These are phyloP conservation scores for Leccinum arenicola DNA, from an alignment of 768 basidiomycete genomes.

Conservation along the genomic window DNA sequence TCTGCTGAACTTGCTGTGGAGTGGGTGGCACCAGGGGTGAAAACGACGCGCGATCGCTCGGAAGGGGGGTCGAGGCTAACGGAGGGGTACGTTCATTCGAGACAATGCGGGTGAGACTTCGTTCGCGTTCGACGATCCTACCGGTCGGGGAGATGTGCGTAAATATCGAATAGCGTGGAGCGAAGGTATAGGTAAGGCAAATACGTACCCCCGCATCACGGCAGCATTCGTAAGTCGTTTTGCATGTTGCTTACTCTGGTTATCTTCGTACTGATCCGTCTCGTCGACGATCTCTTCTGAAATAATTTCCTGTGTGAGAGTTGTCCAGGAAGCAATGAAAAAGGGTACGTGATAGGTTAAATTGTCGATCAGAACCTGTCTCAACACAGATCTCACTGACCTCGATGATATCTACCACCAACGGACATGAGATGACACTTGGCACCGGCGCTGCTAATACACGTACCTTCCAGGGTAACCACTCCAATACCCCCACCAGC, in stretches of 20 bases:
- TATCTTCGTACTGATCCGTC: constrained; percentile 88
- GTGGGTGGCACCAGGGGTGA: constrained; percentile 10
- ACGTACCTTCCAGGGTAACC: constrained; percentile 78
- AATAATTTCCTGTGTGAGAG: constrained; percentile 74
- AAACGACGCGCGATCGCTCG: constrained; percentile 10
- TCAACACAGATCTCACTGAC: constrained; percentile 26
- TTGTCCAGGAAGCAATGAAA: neutral
- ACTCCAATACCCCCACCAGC: constrained; percentile 88
- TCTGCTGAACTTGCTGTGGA: constrained; percentile 17
- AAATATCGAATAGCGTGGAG: neutral
- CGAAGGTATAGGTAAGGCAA: neutral
- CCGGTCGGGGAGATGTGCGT: neutral
- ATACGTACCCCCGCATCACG: constrained; percentile 70
- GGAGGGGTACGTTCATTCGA: constrained; percentile 38
- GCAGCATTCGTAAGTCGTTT: constrained; percentile 68
- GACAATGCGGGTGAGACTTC: constrained; percentile 29
- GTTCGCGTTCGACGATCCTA: constrained; percentile 58
- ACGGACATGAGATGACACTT: neutral
- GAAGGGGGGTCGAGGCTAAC: constrained; percentile 19
- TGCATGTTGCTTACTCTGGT: constrained; percentile 73
- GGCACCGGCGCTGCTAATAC: neutral
- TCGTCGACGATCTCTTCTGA: constrained; percentile 96
- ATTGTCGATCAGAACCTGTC: neutral
- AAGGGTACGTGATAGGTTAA: neutral
- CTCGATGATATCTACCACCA: constrained; percentile 66